Evolutionary conservation across 2,329 filamentous ascomycete species (phyloP).

Genomic region (Penicillium sp.): DNA sequence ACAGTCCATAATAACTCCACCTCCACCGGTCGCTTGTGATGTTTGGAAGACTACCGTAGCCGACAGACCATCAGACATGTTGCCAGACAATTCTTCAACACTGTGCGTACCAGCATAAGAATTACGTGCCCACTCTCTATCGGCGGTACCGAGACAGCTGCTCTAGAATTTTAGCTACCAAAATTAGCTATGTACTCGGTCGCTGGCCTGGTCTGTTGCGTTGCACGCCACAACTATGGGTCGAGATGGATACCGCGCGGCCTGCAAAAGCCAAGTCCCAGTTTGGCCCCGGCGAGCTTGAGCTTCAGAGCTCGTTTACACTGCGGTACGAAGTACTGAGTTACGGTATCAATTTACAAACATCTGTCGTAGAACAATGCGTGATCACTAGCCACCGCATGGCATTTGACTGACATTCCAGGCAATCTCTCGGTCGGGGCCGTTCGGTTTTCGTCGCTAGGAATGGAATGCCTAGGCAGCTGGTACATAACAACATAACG

Average conservation of each 20-base stretch:
- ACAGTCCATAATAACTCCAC: not conserved
- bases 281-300: not conserved
- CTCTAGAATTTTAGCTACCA: not conserved
- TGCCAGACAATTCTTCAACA: no score
- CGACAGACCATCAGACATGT: not conserved
- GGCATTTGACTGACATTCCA: constrained; percentile 23
- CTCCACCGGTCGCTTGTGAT: constrained; percentile 8
- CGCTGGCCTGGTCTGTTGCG: not conserved
- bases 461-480: constrained; percentile 25
- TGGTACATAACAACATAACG: constrained; percentile 2
- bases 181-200: not conserved
- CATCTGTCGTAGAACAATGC: no score
- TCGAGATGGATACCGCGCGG: constrained; percentile 19
- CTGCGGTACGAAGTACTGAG: not conserved
- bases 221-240: constrained; percentile 19
- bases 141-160: not conserved
- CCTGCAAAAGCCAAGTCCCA: constrained; percentile 5
- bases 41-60: not conserved
- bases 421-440: not conserved
- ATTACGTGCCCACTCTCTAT: no score
- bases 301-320: not conserved
- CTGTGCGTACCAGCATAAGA: not conserved
- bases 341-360: no score
- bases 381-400: constrained; percentile 1
- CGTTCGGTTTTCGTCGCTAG: constrained; percentile 8